Conservation (phyloP, 1,284 basidiomycete species). For the Somion occarium region DNA sequence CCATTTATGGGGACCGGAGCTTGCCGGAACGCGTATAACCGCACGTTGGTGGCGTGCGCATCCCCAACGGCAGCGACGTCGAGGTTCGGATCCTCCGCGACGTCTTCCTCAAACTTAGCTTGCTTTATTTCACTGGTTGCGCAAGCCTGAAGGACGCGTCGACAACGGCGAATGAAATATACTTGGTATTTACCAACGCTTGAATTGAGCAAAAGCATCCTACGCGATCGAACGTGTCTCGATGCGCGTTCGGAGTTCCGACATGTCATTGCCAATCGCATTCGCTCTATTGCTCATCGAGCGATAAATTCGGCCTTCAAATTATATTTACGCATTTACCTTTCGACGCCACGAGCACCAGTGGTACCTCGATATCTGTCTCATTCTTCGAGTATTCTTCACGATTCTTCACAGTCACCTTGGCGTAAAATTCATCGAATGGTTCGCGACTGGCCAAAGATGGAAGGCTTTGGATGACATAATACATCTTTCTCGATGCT, state of each 20-base stretch:
- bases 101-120: not conserved
- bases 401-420: not conserved
- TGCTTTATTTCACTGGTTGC: too few relatives aligned
- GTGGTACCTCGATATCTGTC: not conserved
- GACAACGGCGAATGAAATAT: too few relatives aligned
- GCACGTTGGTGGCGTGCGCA: constrained; percentile 20
- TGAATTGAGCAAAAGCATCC: not conserved
- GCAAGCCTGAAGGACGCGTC: too few relatives aligned
- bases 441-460: too few relatives aligned
- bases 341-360: not conserved
- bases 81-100: not conserved
- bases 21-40: constrained; percentile 20
- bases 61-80: constrained; percentile 1
- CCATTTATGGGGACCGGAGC: constrained; percentile 27
- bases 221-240: not conserved
- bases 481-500: constrained; percentile 1
- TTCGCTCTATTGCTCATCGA: too few relatives aligned
- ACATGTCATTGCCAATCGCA: not conserved
- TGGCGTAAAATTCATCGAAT: not conserved
- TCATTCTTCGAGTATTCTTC: not conserved
- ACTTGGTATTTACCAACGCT: too few relatives aligned
- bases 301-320: too few relatives aligned
- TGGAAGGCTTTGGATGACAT: not conserved
- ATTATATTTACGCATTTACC: too few relatives aligned
- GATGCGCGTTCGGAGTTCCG: not conserved